Conservation (phyloP, 1,284 basidiomycete species). For the Rhodofomes roseus region DNA sequence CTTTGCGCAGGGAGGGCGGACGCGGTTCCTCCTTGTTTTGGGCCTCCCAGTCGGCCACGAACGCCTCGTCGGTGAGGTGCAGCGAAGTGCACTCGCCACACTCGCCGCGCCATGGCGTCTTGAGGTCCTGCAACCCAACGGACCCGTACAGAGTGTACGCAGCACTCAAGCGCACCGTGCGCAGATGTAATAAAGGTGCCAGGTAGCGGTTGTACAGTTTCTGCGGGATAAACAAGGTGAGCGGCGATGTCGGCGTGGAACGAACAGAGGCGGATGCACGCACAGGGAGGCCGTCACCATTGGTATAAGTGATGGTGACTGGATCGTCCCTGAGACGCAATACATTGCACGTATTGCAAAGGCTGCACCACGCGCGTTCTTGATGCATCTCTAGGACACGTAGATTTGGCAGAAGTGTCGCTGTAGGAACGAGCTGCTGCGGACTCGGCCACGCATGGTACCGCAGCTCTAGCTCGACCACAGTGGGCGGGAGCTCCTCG, state of each 20-base stretch:
- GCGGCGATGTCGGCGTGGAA: too few relatives aligned
- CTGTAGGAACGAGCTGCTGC: slow-evolving; percentile 7
- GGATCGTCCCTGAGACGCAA: too few relatives aligned
- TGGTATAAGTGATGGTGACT: too few relatives aligned
- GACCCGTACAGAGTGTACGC: slow-evolving; percentile 11
- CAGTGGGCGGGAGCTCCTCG: neutral
- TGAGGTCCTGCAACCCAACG: slow-evolving; percentile 9
- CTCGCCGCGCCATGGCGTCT: slow-evolving; percentile 15
- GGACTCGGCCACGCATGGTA: slow-evolving; percentile 19
- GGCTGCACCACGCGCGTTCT: too few relatives aligned
- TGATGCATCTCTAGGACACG: too few relatives aligned
- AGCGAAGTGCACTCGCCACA: slow-evolving; percentile 19
- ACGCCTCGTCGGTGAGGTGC: slow-evolving; percentile 11
- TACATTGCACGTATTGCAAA: too few relatives aligned
- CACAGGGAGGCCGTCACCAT: too few relatives aligned
- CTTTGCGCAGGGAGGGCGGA: slow-evolving; percentile 10
- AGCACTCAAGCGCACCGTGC: slow-evolving; percentile 10
- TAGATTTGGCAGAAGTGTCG: too few relatives aligned
- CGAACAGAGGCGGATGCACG: too few relatives aligned
- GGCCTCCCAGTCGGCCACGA: slow-evolving; percentile 11
- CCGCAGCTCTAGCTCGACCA: slow-evolving; percentile 15
- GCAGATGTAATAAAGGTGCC: slow-evolving; percentile 7
- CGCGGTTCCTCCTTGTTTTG: slow-evolving; percentile 10
- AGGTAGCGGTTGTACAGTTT: slow-evolving; percentile 10
- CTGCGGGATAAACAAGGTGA: slow-evolving; percentile 1